Evolutionary conservation across 768 basidiomycete genomes (phyloP).

Genomic region (Leccinum ochraceum): DNA sequence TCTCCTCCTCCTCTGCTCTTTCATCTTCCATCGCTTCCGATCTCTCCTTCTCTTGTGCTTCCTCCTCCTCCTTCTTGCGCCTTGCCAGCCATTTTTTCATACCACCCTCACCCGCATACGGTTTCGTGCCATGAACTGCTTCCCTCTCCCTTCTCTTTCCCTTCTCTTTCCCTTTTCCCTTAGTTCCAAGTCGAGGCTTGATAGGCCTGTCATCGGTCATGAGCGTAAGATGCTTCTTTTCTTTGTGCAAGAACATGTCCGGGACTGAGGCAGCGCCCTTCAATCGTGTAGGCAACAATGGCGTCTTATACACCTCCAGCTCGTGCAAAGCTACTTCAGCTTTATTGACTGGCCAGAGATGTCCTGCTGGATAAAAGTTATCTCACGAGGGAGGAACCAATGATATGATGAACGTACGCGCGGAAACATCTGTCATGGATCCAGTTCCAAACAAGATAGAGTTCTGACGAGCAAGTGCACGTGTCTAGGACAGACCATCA

Average conservation of each 20-base stretch:
- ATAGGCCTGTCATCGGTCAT: conserved; percentile 61
- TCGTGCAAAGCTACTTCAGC: conserved; percentile 71
- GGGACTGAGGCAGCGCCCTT: conserved; percentile 46
- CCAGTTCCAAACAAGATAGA: conserved; percentile 50
- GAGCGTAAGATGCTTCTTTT: conserved; percentile 43
- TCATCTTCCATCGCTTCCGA: conserved; percentile 38
- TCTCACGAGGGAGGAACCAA: conserved; percentile 10
- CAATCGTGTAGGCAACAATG: conserved; percentile 64
- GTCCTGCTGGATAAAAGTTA: conserved; percentile 25
- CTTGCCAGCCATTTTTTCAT: conserved; percentile 76
- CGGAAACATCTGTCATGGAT: conserved; percentile 35
- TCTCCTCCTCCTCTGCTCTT: conserved; percentile 30
- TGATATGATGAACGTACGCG: conserved; percentile 29
- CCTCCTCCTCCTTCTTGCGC: conserved; percentile 57
- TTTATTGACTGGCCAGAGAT: conserved; percentile 43
- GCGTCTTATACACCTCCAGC: conserved; percentile 78
- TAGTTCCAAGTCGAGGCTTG: conserved; percentile 50
- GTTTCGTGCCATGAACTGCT: conserved; percentile 60
- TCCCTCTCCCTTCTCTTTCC: conserved; percentile 38
- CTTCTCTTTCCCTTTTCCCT: conserved; percentile 37
- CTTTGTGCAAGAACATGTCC: conserved; percentile 63
- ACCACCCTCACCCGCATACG: conserved; percentile 77
- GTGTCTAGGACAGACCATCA: conserved; percentile 37
- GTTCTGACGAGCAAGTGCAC: conserved; percentile 52
- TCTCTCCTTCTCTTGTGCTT: conserved; percentile 40